phyloP scores from a whole-genome alignment of 108 stramenopile genomes.

The Cyclostephanos tholiformis region DNA sequence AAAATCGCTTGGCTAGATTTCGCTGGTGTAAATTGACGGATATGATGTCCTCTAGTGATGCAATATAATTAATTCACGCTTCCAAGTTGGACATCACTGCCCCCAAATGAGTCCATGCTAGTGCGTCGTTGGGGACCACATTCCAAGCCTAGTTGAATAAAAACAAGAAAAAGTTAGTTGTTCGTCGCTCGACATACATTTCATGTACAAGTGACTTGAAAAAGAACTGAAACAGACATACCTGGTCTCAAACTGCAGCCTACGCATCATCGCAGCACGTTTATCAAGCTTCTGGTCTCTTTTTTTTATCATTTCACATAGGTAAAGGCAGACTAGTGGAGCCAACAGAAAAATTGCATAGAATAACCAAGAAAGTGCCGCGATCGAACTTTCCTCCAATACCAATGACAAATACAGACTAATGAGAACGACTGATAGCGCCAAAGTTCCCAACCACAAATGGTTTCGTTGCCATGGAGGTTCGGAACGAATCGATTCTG shows the following conservation, averaged over 20 bases:
- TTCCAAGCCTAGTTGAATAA: conserved; percentile 25
- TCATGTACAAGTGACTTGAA: neutral
- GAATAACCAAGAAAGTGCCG: conserved; percentile 72
- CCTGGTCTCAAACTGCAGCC: conserved; percentile 86
- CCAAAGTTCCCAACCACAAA: conserved; percentile 53
- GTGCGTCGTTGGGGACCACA: conserved; percentile 42
- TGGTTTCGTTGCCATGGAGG: conserved; percentile 70
- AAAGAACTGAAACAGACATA: conserved; percentile 19
- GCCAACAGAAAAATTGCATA: conserved; percentile 51
- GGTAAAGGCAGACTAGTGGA: conserved; percentile 63
- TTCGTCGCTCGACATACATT: neutral
- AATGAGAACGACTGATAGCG: conserved; percentile 40
- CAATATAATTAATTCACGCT: neutral
- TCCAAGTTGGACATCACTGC: neutral
- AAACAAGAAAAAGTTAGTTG: neutral
- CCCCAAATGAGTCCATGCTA: neutral
- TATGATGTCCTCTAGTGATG: neutral
- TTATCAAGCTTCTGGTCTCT: conserved; percentile 56
- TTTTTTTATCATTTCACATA: conserved; percentile 67
- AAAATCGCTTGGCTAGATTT: conserved; percentile 33
- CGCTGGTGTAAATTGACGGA: conserved; percentile 7
- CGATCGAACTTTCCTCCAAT: conserved; percentile 46
- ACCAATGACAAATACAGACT: conserved; percentile 47
- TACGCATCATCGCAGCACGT: conserved; percentile 78
- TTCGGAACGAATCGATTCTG: conserved; percentile 55